These are phyloP conservation scores for Suhomyces pyralidae DNA, from an alignment of 805 yeast species.

Conservation along the genomic window DNA sequence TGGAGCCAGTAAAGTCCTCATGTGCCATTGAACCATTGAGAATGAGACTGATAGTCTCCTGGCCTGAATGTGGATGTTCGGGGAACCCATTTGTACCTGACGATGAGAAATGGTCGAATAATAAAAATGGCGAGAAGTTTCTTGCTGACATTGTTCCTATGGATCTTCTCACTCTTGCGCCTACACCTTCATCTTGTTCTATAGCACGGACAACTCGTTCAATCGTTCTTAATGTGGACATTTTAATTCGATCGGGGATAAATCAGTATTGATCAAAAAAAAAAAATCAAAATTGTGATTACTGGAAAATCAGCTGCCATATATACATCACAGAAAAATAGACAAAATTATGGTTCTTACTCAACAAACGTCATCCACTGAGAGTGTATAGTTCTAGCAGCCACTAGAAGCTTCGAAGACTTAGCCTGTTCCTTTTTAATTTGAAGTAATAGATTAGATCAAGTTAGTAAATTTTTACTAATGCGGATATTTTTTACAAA, in stretches of 20 bases:
- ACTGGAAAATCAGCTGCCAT: not conserved
- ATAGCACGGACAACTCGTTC: constrained; percentile 43
- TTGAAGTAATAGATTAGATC: not conserved
- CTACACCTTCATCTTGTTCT: constrained; percentile 82
- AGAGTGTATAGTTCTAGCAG: not conserved
- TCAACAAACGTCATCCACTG: not conserved
- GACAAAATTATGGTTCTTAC: not conserved
- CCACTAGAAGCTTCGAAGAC: not conserved
- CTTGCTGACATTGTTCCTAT: constrained; percentile 67
- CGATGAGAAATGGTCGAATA: constrained; percentile 76
- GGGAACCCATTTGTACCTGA: constrained; percentile 67
- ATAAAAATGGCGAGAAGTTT: constrained; percentile 76
- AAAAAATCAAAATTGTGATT: too few relatives aligned
- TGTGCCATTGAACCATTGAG: constrained; percentile 69
- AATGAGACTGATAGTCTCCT: constrained; percentile 72
- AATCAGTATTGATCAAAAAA: not conserved
- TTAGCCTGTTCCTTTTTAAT: not conserved
- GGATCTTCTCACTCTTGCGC: constrained; percentile 81
- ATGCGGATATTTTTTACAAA: not conserved
- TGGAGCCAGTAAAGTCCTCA: constrained; percentile 84
- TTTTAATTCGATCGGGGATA: not conserved
- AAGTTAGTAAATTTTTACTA: not conserved
- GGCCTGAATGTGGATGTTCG: constrained; percentile 81
- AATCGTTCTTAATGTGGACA: constrained; percentile 26
- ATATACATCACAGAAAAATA: not conserved